These are phyloP conservation scores for Hagleromyces aurorensis DNA, from an alignment of 805 yeast species.

Conservation along the genomic window DNA sequence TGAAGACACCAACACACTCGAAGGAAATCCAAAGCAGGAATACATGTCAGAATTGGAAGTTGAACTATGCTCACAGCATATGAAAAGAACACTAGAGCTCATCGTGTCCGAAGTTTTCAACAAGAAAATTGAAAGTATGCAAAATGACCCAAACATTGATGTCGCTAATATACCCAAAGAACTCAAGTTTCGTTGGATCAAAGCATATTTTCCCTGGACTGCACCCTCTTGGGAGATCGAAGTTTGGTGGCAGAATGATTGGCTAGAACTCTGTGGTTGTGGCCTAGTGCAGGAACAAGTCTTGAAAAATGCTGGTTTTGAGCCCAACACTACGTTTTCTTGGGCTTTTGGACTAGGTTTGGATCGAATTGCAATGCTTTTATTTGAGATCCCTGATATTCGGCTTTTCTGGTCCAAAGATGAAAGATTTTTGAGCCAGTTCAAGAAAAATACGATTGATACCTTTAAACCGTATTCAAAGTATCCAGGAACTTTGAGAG, in stretches of 20 bases:
- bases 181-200: slow-evolving; percentile 85
- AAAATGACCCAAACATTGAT: slow-evolving; percentile 42
- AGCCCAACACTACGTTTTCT: slow-evolving; percentile 52
- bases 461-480: slow-evolving; percentile 84
- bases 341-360: slow-evolving; percentile 98
- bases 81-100: slow-evolving; percentile 79
- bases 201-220: slow-evolving; percentile 96
- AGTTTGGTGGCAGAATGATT: slow-evolving; percentile 97
- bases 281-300: slow-evolving; percentile 83
- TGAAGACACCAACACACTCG: slow-evolving; percentile 58
- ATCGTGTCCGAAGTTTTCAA: slow-evolving; percentile 77
- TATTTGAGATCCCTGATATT: slow-evolving; percentile 93
- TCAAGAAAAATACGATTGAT: slow-evolving; percentile 52
- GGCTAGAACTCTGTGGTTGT: slow-evolving; percentile 96
- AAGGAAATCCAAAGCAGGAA: slow-evolving; percentile 70
- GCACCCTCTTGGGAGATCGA: slow-evolving; percentile 98
- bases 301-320: slow-evolving; percentile 60
- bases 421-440: slow-evolving; percentile 68
- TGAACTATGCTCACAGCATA: slow-evolving; percentile 60
- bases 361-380: slow-evolving; percentile 90
- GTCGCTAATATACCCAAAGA: slow-evolving; percentile 53
- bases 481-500: slow-evolving; percentile 80
- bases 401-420: slow-evolving; percentile 87
- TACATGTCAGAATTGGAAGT: slow-evolving; percentile 67
- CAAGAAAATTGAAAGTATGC: slow-evolving; percentile 24